Percentiles rank a stretch among this genome's conserved stretches.
Evolutionary conservation across 176 grass and related monocot species (phyloP).

Genomic region (Hordeum marinum): DNA sequence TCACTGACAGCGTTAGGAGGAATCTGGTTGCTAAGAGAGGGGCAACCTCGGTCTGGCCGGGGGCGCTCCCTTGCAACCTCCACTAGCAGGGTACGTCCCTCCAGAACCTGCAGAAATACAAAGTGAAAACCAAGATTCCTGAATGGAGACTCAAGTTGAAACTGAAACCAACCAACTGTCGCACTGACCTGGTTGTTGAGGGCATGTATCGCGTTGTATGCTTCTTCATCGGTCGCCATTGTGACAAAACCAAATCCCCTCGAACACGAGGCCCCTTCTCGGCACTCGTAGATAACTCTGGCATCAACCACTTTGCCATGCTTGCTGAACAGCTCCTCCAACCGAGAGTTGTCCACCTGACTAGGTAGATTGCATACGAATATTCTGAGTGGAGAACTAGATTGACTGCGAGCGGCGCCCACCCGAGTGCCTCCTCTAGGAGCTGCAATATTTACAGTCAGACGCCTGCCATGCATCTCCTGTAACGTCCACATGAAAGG

Average conservation of each 20-base stretch:
- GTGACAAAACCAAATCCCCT: constrained; percentile 83
- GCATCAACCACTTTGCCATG: constrained; percentile 75
- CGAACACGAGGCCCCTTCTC: constrained; percentile 55
- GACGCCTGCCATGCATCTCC: constrained; percentile 57
- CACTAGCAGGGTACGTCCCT: background rate
- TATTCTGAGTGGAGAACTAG: constrained; percentile 41
- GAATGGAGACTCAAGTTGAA: background rate
- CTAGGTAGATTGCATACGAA: constrained; percentile 83
- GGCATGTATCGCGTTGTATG: constrained; percentile 68
- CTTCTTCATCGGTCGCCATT: constrained; percentile 63
- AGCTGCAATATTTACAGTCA: constrained; percentile 39
- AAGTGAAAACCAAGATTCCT: background rate
- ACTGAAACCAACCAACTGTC: background rate
- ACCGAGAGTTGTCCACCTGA: constrained; percentile 57
- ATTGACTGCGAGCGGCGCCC: background rate
- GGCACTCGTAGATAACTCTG: constrained; percentile 65
- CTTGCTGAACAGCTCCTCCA: constrained; percentile 80
- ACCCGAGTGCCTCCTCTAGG: background rate
- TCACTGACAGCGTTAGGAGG: background rate
- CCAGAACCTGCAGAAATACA: background rate
- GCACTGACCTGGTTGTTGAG: constrained; percentile 67
- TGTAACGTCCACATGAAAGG: constrained; percentile 18
- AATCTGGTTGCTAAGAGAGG: background rate
- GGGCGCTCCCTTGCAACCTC: background rate
- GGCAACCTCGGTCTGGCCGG: background rate